Evolutionary conservation across 495 filamentous ascomycete genomes (phyloP).

Genomic region (Penicillium canescens): DNA sequence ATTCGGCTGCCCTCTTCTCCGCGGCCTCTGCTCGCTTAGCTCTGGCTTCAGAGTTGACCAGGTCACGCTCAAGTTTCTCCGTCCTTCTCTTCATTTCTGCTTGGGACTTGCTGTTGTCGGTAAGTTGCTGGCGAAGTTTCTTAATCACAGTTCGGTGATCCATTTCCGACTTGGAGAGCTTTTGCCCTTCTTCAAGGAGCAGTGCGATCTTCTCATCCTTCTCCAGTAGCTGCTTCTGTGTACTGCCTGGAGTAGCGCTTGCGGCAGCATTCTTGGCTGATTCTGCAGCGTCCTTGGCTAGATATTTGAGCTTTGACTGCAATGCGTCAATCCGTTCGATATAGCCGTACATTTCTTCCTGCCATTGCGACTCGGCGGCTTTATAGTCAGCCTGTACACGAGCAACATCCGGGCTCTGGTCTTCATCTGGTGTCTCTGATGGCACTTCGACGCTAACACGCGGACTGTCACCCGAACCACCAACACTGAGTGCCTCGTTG

Average conservation of each 20-base stretch:
- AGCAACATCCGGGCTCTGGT: slow-evolving; percentile 40
- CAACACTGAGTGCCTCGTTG: neutral
- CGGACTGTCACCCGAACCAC: slow-evolving; percentile 15
- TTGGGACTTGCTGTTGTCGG: slow-evolving; percentile 54
- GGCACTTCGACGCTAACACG: slow-evolving; percentile 14
- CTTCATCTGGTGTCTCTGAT: slow-evolving; percentile 12
- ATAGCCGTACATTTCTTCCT: slow-evolving; percentile 78
- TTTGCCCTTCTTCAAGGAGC: slow-evolving; percentile 90
- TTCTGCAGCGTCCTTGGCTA: slow-evolving; percentile 76
- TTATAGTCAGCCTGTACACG: slow-evolving; percentile 59
- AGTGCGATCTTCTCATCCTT: slow-evolving; percentile 89
- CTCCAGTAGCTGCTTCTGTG: slow-evolving; percentile 78
- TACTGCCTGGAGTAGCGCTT: slow-evolving; percentile 59
- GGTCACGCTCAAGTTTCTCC: slow-evolving; percentile 67
- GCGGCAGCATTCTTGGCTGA: slow-evolving; percentile 64
- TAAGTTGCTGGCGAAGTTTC: slow-evolving; percentile 71
- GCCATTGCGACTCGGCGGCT: slow-evolving; percentile 60
- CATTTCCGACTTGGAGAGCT: slow-evolving; percentile 80
- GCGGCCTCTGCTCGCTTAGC: slow-evolving; percentile 64
- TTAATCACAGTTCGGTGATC: slow-evolving; percentile 81
- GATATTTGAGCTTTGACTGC: slow-evolving; percentile 84
- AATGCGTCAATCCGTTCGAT: slow-evolving; percentile 91
- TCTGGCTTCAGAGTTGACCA: slow-evolving; percentile 56
- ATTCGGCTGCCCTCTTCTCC: slow-evolving; percentile 65
- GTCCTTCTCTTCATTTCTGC: slow-evolving; percentile 50